Percentiles rank a stretch among this genome's conserved stretches.
phyloP scores from a whole-genome alignment of 306 rosid species.

The Canavalia gladiata region DNA sequence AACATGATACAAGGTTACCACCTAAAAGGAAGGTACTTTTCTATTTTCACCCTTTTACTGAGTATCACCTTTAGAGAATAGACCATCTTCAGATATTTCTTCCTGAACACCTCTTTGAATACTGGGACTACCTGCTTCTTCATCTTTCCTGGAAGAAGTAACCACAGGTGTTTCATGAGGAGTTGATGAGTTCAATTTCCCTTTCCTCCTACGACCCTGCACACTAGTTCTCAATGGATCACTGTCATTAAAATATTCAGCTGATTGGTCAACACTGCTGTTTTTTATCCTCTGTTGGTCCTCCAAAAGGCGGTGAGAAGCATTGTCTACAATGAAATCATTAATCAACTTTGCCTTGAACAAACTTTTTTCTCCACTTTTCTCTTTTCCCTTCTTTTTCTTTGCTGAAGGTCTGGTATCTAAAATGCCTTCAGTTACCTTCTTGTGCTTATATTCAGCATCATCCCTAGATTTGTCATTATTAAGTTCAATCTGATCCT shows the following conservation, averaged over 20 bases:
- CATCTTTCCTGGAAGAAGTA: conserved; percentile 56
- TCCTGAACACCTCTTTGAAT: conserved; percentile 49
- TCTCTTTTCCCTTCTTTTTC: conserved; percentile 50
- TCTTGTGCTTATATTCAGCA: conserved; percentile 25
- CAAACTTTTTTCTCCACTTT: conserved; percentile 33
- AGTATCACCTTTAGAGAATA: conserved; percentile 52
- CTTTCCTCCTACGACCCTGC: conserved; percentile 48
- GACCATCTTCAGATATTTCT: conserved; percentile 40
- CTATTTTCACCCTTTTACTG: conserved; percentile 41
- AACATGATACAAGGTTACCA: conserved; percentile 42
- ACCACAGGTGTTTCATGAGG: conserved; percentile 44
- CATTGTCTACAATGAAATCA: conserved; percentile 45
- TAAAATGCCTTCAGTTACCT: conserved; percentile 42
- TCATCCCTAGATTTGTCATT: conserved; percentile 35
- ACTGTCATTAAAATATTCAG: conserved; percentile 51
- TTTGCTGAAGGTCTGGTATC: conserved; percentile 42
- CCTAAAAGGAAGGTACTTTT: conserved; percentile 44
- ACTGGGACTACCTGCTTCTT: conserved; percentile 46
- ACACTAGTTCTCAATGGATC: conserved; percentile 39
- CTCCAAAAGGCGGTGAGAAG: conserved; percentile 51
- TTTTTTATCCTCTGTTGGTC: conserved; percentile 51
- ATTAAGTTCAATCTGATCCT: conserved; percentile 37
- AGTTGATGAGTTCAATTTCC: conserved; percentile 47
- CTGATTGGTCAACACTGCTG: conserved; percentile 44
- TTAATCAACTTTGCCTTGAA: conserved; percentile 31